Conservation (phyloP, 2,329 filamentous ascomycete species). For the Emergomyces africanus region DNA sequence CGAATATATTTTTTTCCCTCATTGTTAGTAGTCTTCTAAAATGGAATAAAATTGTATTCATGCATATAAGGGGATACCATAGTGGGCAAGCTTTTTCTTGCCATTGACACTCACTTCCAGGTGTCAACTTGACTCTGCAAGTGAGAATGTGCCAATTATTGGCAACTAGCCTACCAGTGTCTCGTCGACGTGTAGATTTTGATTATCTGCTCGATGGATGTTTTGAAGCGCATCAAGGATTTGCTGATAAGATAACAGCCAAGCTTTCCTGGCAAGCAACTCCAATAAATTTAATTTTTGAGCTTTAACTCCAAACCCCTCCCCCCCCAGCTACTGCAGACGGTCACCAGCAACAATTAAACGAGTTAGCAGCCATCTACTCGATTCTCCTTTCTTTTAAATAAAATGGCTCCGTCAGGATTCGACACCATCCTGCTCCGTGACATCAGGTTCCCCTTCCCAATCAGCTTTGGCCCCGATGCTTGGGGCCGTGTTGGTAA, state of each 20-base stretch:
- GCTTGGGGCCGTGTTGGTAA: slow-evolving; percentile 35
- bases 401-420: not conserved
- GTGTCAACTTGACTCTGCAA: not conserved
- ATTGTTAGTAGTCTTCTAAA: not conserved
- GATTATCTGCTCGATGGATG: not conserved
- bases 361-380: not conserved
- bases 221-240: too few species aligned
- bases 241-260: too few species aligned
- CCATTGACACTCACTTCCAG: too few species aligned
- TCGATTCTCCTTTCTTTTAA: not conserved
- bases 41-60: not conserved
- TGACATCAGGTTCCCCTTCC: slow-evolving; percentile 32
- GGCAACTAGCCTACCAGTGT: too few species aligned
- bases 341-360: not conserved
- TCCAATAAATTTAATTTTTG: not conserved
- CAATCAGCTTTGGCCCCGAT: slow-evolving; percentile 31
- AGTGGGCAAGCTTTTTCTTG: not conserved
- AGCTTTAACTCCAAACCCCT: not conserved
- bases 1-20: not conserved
- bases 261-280: not conserved
- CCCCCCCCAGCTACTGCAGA: not conserved
- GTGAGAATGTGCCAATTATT: not conserved
- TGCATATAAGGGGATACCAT: not conserved
- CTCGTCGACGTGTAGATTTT: not conserved
- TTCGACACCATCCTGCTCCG: slow-evolving; percentile 25